Evolutionary conservation across 805 yeast species (phyloP).

Genomic region (Pichia exigua): DNA sequence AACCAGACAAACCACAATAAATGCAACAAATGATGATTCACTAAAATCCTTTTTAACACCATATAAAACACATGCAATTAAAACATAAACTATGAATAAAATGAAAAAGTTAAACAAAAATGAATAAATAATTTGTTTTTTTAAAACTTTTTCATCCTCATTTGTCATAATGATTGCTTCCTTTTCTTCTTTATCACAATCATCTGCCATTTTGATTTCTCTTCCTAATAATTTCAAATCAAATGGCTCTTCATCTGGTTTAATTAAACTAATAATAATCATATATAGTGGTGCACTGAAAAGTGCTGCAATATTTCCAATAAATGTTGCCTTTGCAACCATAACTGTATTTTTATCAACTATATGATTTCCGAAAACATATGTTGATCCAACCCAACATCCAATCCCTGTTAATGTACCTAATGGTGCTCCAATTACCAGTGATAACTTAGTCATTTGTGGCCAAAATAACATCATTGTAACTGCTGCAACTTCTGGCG

Average conservation of each 20-base stretch:
- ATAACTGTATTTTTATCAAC: slow-evolving; percentile 22
- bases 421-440: slow-evolving; percentile 38
- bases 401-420: slow-evolving; percentile 48
- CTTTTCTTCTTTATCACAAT: slow-evolving; percentile 28
- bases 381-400: slow-evolving; percentile 31
- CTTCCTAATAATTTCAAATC: slow-evolving; percentile 17
- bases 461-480: slow-evolving; percentile 32
- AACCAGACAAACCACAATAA: slow-evolving; percentile 32
- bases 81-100: slow-evolving; percentile 25
- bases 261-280: slow-evolving; percentile 23
- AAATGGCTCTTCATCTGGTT: slow-evolving; percentile 27
- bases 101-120: slow-evolving; percentile 30
- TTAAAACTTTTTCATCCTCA: slow-evolving; percentile 18
- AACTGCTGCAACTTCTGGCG: slow-evolving; percentile 31
- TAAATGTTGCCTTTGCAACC: slow-evolving; percentile 18
- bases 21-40: slow-evolving; percentile 29
- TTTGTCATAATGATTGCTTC: slow-evolving; percentile 20
- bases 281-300: slow-evolving; percentile 22
- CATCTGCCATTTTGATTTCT: slow-evolving; percentile 28
- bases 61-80: slow-evolving; percentile 28
- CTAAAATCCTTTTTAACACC: slow-evolving; percentile 30
- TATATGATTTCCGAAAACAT: slow-evolving; percentile 19
- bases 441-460: slow-evolving; percentile 20
- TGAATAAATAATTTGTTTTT: slow-evolving; percentile 34
- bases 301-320: slow-evolving; percentile 26